Evolutionary conservation across 139 green algal genomes (phyloP).

Genomic region (Haematococcus lacustris): DNA sequence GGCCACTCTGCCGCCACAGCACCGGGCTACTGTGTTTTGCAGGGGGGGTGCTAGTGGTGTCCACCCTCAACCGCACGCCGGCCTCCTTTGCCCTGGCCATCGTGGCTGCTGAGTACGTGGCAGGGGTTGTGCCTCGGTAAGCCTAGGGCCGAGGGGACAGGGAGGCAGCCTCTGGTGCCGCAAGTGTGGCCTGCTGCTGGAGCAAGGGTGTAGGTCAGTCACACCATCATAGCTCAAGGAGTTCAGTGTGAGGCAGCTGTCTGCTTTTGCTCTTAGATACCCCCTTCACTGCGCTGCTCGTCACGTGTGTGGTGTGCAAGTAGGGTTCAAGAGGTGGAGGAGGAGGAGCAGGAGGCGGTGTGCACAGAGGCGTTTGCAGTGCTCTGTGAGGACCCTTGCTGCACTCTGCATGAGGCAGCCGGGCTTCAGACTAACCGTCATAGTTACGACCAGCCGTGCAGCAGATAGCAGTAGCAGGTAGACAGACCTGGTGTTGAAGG

Average conservation of each 20-base stretch:
- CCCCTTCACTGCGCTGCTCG: not conserved
- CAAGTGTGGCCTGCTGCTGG: not conserved
- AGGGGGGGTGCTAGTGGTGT: conserved; percentile 50
- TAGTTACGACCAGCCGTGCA: no score
- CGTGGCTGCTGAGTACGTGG: conserved; percentile 74
- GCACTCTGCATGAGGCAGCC: no score
- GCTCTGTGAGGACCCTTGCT: not conserved
- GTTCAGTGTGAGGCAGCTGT: no score
- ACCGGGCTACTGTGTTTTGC: conserved; percentile 10
- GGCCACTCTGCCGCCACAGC: conserved; percentile 8
- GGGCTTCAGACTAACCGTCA: no score
- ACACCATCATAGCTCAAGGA: not conserved
- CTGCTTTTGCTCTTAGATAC: not conserved
- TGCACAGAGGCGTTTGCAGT: not conserved
- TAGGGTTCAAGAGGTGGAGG: not conserved
- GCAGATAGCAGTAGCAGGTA: no score
- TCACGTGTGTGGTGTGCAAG: not conserved
- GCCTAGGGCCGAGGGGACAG: not conserved
- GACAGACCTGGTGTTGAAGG: no score
- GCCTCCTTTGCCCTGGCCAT: conserved; percentile 74
- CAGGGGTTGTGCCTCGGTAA: conserved; percentile 46
- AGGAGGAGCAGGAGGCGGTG: not conserved
- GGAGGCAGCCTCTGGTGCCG: not conserved
- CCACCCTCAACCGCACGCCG: conserved; percentile 83
- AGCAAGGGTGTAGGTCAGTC: not conserved